A percentile compares a stretch with the other conserved stretches of the same genome.
phyloP scores from a whole-genome alignment of 2,329 filamentous ascomycete species.

The Stromatinia cepivora region DNA sequence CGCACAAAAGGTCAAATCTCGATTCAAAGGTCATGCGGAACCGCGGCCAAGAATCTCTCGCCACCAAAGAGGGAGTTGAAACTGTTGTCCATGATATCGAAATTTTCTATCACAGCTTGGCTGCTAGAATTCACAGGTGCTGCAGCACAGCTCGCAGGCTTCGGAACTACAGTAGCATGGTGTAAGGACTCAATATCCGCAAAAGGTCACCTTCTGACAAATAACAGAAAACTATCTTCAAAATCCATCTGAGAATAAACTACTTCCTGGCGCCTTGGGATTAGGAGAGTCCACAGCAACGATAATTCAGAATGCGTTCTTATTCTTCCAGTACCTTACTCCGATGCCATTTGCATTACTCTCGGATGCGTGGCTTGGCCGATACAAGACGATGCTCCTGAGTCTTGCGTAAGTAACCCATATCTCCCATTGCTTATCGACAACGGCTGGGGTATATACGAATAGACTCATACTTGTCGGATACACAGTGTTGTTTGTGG shows the following conservation, averaged over 20 bases:
- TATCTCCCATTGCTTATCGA: background rate
- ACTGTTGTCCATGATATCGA: background rate
- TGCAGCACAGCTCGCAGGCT: background rate
- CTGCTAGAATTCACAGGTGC: background rate
- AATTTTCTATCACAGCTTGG: background rate
- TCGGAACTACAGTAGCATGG: background rate
- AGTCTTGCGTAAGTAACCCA: background rate
- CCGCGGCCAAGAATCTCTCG: too few relatives aligned
- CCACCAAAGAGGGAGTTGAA: background rate
- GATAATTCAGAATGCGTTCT: background rate
- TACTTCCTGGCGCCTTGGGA: background rate
- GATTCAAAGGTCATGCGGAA: too few relatives aligned
- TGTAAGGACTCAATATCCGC: background rate
- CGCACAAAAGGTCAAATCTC: too few relatives aligned
- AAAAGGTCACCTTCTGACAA: background rate
- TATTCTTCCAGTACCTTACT: background rate
- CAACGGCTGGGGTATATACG: background rate
- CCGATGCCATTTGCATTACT: background rate
- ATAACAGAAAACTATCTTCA: constrained; percentile 2
- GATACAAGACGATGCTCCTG: background rate
- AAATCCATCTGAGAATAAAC: background rate
- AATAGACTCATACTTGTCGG: background rate
- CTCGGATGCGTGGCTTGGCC: background rate
- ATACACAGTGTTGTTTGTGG: background rate
- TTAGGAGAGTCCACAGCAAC: background rate